These are phyloP conservation scores for Protomyces arabidopsidicola DNA, from an alignment of 1,139 yeast species.

Conservation along the genomic window DNA sequence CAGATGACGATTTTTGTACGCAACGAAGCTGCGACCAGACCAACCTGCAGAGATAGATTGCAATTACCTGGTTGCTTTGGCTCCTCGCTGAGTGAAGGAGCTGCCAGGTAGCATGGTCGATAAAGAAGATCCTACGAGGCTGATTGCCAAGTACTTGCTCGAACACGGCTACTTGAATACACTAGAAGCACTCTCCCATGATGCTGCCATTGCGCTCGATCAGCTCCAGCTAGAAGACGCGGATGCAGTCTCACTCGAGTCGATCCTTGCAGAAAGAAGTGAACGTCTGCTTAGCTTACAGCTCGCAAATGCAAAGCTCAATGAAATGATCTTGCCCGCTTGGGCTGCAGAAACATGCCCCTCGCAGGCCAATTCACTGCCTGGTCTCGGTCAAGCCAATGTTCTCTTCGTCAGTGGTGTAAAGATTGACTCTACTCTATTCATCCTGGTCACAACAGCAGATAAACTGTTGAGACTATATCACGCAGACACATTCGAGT, in stretches of 20 bases:
- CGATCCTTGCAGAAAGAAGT: constrained; percentile 11
- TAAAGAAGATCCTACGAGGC: constrained; percentile 7
- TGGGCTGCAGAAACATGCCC: constrained; percentile 3
- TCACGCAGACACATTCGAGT: constrained; percentile 30
- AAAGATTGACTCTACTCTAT: constrained; percentile 3
- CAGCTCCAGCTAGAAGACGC: constrained; percentile 7
- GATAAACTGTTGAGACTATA: constrained; percentile 34
- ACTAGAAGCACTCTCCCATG: constrained; percentile 14
- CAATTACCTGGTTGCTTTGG: too few species aligned
- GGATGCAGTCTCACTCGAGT: constrained; percentile 15
- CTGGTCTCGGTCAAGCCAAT: not conserved
- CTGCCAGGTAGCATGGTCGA: not conserved
- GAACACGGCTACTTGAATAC: constrained; percentile 17
- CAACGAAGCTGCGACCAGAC: too few species aligned
- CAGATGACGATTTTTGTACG: too few species aligned
- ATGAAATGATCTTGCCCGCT: constrained; percentile 3
- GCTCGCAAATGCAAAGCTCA: constrained; percentile 15
- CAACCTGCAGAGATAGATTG: too few species aligned
- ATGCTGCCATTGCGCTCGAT: constrained; percentile 2
- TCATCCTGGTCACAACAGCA: constrained; percentile 34
- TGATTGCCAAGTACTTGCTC: constrained; percentile 13
- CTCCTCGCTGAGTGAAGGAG: too few species aligned
- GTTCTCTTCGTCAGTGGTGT: constrained; percentile 7
- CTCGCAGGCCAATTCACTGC: not conserved
- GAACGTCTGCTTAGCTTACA: constrained; percentile 9